phyloP scores from a whole-genome alignment of 129 eudicot species.

The Gnaphalium uliginosum region DNA sequence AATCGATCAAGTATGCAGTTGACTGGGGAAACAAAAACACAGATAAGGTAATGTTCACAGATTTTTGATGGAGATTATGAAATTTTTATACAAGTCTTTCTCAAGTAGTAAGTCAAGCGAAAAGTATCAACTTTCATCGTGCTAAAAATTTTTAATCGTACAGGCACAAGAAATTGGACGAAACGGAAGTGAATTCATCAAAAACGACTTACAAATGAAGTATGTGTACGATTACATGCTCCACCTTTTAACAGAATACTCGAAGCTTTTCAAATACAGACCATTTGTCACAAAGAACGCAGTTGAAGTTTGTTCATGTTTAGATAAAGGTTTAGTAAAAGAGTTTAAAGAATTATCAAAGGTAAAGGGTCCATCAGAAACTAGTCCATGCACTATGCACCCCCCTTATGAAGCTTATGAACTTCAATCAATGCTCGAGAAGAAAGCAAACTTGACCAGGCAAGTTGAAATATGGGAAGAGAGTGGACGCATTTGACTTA shows the following conservation, averaged over 20 bases:
- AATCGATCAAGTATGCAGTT: constrained; percentile 58
- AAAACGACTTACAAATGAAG: constrained; percentile 50
- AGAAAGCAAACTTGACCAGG: constrained; percentile 32
- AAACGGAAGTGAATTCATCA: constrained; percentile 45
- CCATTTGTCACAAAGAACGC: constrained; percentile 48
- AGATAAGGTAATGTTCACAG: constrained; percentile 32
- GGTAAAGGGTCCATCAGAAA: constrained; percentile 37
- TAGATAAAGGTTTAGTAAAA: constrained; percentile 29
- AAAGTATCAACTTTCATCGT: background rate
- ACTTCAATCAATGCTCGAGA: constrained; percentile 26
- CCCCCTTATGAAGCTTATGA: constrained; percentile 39
- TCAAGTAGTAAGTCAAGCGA: background rate
- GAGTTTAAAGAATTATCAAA: constrained; percentile 40
- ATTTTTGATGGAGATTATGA: background rate
- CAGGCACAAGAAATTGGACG: constrained; percentile 63
- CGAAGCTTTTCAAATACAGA: constrained; percentile 52
- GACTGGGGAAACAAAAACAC: constrained; percentile 61
- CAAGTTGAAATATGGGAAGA: constrained; percentile 49
- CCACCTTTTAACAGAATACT: constrained; percentile 47
- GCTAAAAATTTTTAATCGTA: background rate
- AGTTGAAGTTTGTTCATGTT: constrained; percentile 47
- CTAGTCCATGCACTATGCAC: constrained; percentile 42
- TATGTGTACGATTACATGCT: constrained; percentile 59
- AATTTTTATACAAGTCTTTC: background rate
- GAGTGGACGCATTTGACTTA: constrained; percentile 22